Evolutionary conservation across 2,329 filamentous ascomycete species (phyloP).

Genomic region (Cladosporium sp.): DNA sequence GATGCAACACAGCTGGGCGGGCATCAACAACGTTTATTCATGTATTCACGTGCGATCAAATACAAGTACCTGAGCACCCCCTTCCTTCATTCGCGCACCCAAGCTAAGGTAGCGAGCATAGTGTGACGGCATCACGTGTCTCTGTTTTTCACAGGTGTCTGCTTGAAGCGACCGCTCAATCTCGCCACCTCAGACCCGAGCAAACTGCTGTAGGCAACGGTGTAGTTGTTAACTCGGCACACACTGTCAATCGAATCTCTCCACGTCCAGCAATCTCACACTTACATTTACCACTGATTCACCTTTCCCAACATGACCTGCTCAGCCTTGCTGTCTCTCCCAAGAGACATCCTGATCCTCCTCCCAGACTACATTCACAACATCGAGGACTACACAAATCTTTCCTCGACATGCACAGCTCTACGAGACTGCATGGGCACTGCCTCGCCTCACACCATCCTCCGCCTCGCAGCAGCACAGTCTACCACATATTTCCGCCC

Average conservation of each 20-base stretch:
- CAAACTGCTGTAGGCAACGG: background rate
- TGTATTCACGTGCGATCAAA: background rate
- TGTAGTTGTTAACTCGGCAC: background rate
- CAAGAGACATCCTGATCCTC: slow-evolving; percentile 24
- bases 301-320: background rate
- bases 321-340: slow-evolving; percentile 20
- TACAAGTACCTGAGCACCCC: background rate
- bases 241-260: background rate
- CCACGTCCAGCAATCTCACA: background rate
- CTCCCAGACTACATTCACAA: slow-evolving; percentile 30
- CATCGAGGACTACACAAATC: slow-evolving; percentile 38
- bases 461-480: slow-evolving; percentile 37
- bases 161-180: background rate
- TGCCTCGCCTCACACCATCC: slow-evolving; percentile 32
- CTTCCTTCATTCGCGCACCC: background rate
- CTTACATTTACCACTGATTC: background rate
- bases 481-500: slow-evolving; percentile 40
- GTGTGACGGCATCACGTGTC: background rate
- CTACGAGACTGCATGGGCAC: slow-evolving; percentile 28
- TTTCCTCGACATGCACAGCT: slow-evolving; percentile 32
- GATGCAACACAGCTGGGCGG: background rate
- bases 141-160: background rate
- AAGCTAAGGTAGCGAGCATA: background rate
- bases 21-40: background rate
- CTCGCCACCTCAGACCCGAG: background rate